Evolutionary conservation across 73 alveolate species (phyloP), one percentile per base, ranked within the genome.

Genomic region (Stentor coeruleus): DNA sequence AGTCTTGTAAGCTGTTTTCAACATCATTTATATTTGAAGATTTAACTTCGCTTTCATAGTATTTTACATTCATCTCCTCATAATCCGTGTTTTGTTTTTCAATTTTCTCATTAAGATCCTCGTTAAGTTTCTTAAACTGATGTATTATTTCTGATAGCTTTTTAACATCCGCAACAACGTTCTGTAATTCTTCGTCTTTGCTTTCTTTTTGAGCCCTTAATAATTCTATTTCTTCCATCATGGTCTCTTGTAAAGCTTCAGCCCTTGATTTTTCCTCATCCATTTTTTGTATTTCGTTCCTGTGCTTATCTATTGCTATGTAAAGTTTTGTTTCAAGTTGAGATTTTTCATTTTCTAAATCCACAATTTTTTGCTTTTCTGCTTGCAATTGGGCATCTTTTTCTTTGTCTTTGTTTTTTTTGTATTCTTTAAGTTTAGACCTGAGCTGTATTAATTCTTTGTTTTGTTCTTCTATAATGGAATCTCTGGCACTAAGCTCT

Each of bases 131-230:
- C 11, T 31, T 66, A 20, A 66, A 20, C 37, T 66, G n/a, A 28
- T 66, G 40, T 26, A 66, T 66, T 28, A 66, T 31, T 66, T 66
- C 79, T 26, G 79, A 66, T 66, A 66, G 2, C 79, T 66, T 20
- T 66, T 66, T 66, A 20, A 66, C 39, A 2, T 66, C 79, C n/a
- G 11, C 79, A 1, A 20, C n/a, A 1, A 31, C 39, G 14, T 20
- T 15, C 14, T 26, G 40, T 33, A 31, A 0, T 20, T 66, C 79
- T 66, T 20, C 14, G 41, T 20, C 37, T 66, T 66, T 66, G n/a
- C 15, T 20, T 26, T 33, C 15, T 26, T 28, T 1, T 26, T 66
- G 36, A 26, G n/a, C 14, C 14, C 33, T 20, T 26, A 66, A 33
- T 28, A 20, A 15, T 31, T 66, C 79, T 20, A 66, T 66, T 2